Percentiles rank a stretch among this genome's conserved stretches.
These are phyloP conservation scores for Alternaria sp. DNA, from an alignment of 2,329 filamentous ascomycete species.

Conservation along the genomic window DNA sequence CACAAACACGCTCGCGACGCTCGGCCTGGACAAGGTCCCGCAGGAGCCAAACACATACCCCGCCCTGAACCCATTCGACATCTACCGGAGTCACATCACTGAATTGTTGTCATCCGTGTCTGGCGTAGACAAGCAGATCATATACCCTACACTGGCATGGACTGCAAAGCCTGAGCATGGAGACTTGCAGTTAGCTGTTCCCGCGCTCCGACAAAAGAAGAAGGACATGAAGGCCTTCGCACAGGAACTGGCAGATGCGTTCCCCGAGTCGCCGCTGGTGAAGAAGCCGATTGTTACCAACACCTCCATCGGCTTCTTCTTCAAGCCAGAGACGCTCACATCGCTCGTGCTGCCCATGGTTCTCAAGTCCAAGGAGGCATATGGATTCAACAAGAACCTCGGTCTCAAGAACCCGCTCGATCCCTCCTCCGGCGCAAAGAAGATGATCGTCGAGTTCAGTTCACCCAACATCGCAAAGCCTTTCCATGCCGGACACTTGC, in stretches of 20 bases:
- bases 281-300: constrained; percentile 72
- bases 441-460: constrained; percentile 80
- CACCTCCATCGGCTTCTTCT: constrained; percentile 80
- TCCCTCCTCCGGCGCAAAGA: constrained; percentile 68
- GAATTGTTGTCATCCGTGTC: constrained; percentile 72
- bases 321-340: constrained; percentile 73
- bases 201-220: constrained; percentile 77
- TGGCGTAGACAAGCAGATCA: constrained; percentile 72
- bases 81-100: constrained; percentile 81
- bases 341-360: constrained; percentile 74
- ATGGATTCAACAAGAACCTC: constrained; percentile 68
- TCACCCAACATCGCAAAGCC: constrained; percentile 88
- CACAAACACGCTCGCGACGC: constrained; percentile 44
- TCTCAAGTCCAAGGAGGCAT: constrained; percentile 67
- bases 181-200: constrained; percentile 79
- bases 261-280: constrained; percentile 77
- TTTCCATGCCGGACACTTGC: constrained; percentile 77
- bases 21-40: constrained; percentile 52
- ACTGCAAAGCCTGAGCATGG: constrained; percentile 82
- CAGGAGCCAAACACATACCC: constrained; percentile 61
- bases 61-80: constrained; percentile 76
- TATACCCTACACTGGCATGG: constrained; percentile 81
- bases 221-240: constrained; percentile 67
- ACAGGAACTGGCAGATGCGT: constrained; percentile 66
- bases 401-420: constrained; percentile 70